Evolutionary conservation across 192 early-diverging fungal species (phyloP).

Genomic region (Backusella tarrabulga): DNA sequence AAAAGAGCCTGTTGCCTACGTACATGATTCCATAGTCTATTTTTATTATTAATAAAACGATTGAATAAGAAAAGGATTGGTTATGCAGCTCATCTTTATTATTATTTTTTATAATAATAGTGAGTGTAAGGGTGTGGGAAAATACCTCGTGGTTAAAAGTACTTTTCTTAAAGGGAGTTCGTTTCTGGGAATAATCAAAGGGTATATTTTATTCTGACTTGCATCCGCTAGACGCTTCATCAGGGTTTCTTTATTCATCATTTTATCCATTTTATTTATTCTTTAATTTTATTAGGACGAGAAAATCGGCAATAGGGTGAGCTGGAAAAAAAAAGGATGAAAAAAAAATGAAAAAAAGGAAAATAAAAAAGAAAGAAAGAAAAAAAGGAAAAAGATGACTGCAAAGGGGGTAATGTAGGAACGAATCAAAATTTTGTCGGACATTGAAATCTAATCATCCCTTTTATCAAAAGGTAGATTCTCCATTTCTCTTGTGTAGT

Average conservation of each 20-base stretch:
- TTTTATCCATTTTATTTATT: background rate
- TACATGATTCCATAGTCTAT: conserved; percentile 22
- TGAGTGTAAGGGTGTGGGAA: background rate
- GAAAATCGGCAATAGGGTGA: background rate
- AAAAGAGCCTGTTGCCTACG: background rate
- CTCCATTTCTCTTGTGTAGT: background rate
- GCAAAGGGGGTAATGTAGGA: background rate
- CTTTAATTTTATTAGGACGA: background rate
- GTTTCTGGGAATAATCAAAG: conserved; percentile 15
- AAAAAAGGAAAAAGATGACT: background rate
- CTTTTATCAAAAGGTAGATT: background rate
- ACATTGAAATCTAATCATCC: background rate
- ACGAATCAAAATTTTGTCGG: background rate
- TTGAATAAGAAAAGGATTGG: background rate
- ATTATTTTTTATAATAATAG: background rate
- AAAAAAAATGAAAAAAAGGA: conserved; percentile 1
- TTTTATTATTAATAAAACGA: background rate
- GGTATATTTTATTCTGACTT: conserved; percentile 23
- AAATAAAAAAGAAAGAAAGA: background rate
- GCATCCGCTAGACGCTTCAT: conserved; percentile 21
- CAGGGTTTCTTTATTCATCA: conserved; percentile 10
- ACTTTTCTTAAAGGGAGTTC: conserved; percentile 19
- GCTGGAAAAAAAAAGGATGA: background rate
- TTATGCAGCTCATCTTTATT: background rate
- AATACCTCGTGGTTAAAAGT: conserved; percentile 21